Evolutionary conservation across 176 grass and related monocot genomes (phyloP).

Genomic region (Avena atlantica): DNA sequence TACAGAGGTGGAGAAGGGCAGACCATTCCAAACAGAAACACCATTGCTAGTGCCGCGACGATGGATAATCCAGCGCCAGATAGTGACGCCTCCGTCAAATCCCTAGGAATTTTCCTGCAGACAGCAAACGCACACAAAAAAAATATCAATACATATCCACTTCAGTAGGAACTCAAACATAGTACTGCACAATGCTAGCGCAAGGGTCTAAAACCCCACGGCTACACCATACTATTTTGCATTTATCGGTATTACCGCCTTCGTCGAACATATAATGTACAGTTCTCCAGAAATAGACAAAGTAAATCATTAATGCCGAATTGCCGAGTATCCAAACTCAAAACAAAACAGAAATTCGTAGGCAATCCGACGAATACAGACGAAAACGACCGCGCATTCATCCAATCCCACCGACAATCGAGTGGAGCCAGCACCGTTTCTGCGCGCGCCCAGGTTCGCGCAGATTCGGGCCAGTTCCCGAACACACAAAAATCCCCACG

Average conservation of each 20-base stretch:
- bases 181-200: neutral
- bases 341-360: neutral
- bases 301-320: neutral
- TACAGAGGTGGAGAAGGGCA: constrained; percentile 29
- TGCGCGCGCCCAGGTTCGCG: neutral
- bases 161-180: constrained; percentile 1
- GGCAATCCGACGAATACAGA: neutral
- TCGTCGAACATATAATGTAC: neutral
- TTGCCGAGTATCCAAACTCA: neutral
- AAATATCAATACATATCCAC: neutral
- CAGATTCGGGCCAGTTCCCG: neutral
- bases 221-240: neutral
- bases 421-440: neutral
- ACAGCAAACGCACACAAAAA: constrained; percentile 22
- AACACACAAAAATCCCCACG: neutral
- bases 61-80: constrained; percentile 93
- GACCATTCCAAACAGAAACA: constrained; percentile 99
- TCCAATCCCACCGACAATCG: neutral
- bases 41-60: constrained; percentile 74
- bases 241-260: neutral
- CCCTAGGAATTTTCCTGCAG: constrained; percentile 94
- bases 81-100: constrained; percentile 97
- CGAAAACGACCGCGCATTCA: neutral
- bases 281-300: neutral
- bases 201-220: neutral